Evolutionary conservation across 1,139 yeast genomes (phyloP).

Genomic region (Magnusiomyces suaveolens): DNA sequence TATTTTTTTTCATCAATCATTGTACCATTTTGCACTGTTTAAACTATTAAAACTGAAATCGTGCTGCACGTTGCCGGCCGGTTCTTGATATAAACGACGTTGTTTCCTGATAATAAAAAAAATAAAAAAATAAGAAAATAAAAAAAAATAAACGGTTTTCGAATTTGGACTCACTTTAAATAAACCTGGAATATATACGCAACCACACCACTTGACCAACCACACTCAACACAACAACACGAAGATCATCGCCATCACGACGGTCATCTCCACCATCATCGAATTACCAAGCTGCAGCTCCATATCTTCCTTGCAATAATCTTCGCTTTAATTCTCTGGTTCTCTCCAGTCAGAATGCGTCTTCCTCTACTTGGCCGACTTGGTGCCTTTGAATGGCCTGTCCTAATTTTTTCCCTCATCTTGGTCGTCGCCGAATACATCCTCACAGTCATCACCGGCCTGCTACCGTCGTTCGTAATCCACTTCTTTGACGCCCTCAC

Average conservation of each 20-base stretch:
- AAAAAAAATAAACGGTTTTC: no score
- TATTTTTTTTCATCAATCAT: no score
- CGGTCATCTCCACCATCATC: background rate
- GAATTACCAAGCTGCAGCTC: constrained; percentile 1
- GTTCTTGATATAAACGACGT: no score
- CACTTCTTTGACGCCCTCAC: constrained; percentile 21
- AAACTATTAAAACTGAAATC: no score
- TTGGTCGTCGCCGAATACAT: constrained; percentile 28
- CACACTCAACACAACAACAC: background rate
- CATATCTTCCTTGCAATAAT: background rate
- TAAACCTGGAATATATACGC: no score
- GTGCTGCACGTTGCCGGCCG: no score
- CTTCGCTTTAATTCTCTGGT: background rate
- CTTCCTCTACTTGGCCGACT: constrained; percentile 27
- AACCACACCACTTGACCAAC: background rate
- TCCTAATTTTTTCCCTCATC: constrained; percentile 27
- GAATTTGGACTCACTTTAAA: no score
- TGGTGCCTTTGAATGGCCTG: constrained; percentile 27
- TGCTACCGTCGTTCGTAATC: constrained; percentile 28
- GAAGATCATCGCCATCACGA: background rate
- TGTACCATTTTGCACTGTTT: no score
- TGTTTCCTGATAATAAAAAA: no score
- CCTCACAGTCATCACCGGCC: constrained; percentile 26
- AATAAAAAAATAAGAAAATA: no score
- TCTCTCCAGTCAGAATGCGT: constrained; percentile 16